A percentile compares a stretch with the other conserved stretches of the same genome.
These are phyloP conservation scores for Pichia sp. DNA, from an alignment of 1,139 yeast genomes.

Conservation along the genomic window DNA sequence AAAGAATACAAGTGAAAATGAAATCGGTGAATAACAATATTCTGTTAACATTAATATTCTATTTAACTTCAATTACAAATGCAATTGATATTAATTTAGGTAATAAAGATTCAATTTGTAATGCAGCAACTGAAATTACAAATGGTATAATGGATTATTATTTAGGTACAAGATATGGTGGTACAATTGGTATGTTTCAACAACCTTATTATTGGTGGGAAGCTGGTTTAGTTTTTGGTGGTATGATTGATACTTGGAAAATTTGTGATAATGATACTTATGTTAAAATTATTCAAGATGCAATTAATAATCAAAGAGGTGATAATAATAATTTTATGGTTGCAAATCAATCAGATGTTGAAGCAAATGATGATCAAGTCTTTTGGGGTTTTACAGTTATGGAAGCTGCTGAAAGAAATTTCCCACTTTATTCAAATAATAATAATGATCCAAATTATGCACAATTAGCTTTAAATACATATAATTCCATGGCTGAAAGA, in stretches of 20 bases:
- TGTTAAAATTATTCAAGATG: conserved; percentile 51
- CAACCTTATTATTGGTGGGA: conserved; percentile 97
- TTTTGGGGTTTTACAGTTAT: conserved; percentile 7
- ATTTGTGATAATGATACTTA: conserved; percentile 69
- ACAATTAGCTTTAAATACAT: conserved; percentile 69
- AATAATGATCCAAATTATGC: conserved; percentile 57
- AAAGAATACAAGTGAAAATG: too few species aligned
- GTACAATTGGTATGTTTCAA: conserved; percentile 77
- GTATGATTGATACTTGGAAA: conserved; percentile 71
- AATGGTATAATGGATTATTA: conserved; percentile 82
- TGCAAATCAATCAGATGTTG: conserved; percentile 81
- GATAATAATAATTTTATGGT: conserved; percentile 73
- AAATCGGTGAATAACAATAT: too few species aligned
- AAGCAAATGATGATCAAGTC: conserved; percentile 79
- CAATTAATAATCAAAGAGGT: conserved; percentile 73
- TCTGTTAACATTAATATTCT: too few species aligned
- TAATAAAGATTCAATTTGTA: conserved; percentile 29
- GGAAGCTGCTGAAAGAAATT: conserved; percentile 36
- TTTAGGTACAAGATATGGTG: conserved; percentile 63
- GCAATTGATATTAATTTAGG: conserved; percentile 24
- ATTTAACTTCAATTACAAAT: too few species aligned
- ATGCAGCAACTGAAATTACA: conserved; percentile 50
- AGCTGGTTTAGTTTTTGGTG: conserved; percentile 95
- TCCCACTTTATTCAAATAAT: conserved; percentile 57
- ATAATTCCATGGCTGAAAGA: conserved; percentile 81